Base-by-base conservation (phyloP, 1,284 basidiomycete species). In the Pascua sp. region DNA sequence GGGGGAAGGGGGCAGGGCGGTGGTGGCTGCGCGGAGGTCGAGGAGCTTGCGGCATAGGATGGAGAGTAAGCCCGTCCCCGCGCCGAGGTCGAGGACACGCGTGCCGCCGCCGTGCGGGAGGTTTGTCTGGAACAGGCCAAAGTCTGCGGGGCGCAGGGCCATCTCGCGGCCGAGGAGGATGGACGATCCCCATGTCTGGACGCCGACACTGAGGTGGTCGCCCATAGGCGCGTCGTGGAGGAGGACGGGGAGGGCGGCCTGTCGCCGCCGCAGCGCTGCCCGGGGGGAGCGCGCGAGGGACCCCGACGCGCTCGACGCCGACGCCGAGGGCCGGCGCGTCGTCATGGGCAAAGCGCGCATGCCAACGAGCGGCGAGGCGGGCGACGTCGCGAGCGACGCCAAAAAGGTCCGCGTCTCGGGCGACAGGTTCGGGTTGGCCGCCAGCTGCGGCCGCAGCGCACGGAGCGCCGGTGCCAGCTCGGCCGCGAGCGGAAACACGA, bases 151-250 rank as follows among this genome's bases (percentile, higher is more conserved):
- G 32, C 80, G 70, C 17, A 85, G 80, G 1, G 84, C 82, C 51
- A 94, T 83, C 76, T 87, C 82, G 67, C 91, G 86, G 0, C 90
- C 85, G 43, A 95, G 81, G 5, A 94, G 83, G 63, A 88, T 91
- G 1, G 90, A 88, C 5, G 85, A 84, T 1, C 91, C 91, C 92
- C 91, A 95, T 0, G 91, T 95, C 75, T 94, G 91, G 16, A 90
- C 87, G 8, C 91, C 92, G 16, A 93, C 87, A 52, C 83, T 86
- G 5, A 82, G 79, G 64, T 87, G 87, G 68, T 92, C 87, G 40
- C 85, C 83, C 47, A 92, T 79, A 0, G 89, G 85, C 3, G 86
- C 83, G 69, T 94, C 91, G 55, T 81, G 85, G 41, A 94, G 69
- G 42, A 81, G 76, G 13, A 91, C 60, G 10, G 73, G 73, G 11